Percentiles rank a stretch among this genome's conserved stretches.
Evolutionary conservation across 1,284 basidiomycete species (phyloP).

Genomic region (Porodaedalea pini): DNA sequence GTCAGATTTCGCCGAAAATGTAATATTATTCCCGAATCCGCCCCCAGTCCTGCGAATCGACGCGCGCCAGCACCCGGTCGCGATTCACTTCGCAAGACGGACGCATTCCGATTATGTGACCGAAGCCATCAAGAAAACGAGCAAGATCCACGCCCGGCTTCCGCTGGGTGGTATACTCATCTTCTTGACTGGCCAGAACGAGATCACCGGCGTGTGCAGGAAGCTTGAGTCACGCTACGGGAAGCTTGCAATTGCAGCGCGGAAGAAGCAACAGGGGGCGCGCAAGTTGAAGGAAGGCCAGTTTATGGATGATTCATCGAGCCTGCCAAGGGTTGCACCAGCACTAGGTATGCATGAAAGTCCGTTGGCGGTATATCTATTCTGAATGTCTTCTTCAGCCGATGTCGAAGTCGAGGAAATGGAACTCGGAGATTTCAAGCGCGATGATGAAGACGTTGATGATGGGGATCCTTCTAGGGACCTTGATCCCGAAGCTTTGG

Average conservation of each 20-base stretch:
- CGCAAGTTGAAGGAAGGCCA: constrained; percentile 22
- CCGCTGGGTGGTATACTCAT: constrained; percentile 72
- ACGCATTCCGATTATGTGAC: constrained; percentile 87
- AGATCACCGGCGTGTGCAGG: constrained; percentile 63
- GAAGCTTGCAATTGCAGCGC: constrained; percentile 55
- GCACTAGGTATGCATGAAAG: constrained; percentile 41
- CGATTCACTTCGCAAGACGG: constrained; percentile 87
- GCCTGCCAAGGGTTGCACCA: constrained; percentile 35
- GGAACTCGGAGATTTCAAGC: constrained; percentile 55
- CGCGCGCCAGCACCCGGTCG: constrained; percentile 93
- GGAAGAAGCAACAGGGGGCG: constrained; percentile 39
- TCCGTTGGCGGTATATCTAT: not conserved
- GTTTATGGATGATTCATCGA: constrained; percentile 20
- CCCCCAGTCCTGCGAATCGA: constrained; percentile 90
- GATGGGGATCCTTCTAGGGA: constrained; percentile 50
- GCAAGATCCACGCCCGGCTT: constrained; percentile 72
- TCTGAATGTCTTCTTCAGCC: constrained; percentile 27
- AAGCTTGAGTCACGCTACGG: constrained; percentile 81
- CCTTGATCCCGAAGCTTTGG: constrained; percentile 44
- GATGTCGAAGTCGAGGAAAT: constrained; percentile 81
- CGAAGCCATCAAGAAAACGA: constrained; percentile 87
- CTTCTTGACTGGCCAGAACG: constrained; percentile 77
- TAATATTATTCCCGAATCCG: constrained; percentile 72
- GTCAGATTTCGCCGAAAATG: constrained; percentile 89
- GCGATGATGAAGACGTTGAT: constrained; percentile 48